Evolutionary conservation across 2,329 filamentous ascomycete species (phyloP), one percentile per base, ranked within the genome.

Genomic region (Coleophoma eucalyptorum): DNA sequence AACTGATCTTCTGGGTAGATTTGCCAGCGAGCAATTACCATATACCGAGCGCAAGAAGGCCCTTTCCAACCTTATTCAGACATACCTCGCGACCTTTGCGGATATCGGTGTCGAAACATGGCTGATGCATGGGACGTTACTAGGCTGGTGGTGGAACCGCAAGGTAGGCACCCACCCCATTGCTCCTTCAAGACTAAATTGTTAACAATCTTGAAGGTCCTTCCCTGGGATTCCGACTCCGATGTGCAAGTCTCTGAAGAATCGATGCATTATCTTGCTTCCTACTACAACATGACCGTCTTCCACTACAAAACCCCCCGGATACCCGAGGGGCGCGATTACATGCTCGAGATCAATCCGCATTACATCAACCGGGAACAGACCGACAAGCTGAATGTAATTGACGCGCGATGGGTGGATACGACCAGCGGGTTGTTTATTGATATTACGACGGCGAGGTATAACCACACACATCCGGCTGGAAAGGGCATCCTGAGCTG

Each of bases 71-170:
- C 82, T 94, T 60, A 80, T 91, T 55, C 81, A 86, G 57, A 86
- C 88, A 46, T 94, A 93, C 69, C 76, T 94, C 46, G 74, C 78
- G 41, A 85, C 82, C 47, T 86, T 88, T 66, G 70, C 74, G 47
- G 74, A 79, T 26, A 75, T 87, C 51, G 80, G 81, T 3, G 69
- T 65, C 8, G 63, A 67, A 52, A 65, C 64, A 50, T 67, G 64
- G 64, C 80, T 94, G 51, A 89, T 90, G 52, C 90, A 95, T 68
- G 90, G 90, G 47, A 91, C 89, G 12, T 72, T 94, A 47, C 73
- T 95, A 19, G 90, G 89, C 10, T 95, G 90, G 90, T 94, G 88
- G 87, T 95, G 90, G 90, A 92, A 90, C 54, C 57, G 60, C 16
- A 66, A 64, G 58, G 63, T 64, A 48, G 4, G 54, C 35, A 11